Base-by-base conservation (phyloP, 495 filamentous ascomycete species). In the Aspergillus campestris region DNA sequence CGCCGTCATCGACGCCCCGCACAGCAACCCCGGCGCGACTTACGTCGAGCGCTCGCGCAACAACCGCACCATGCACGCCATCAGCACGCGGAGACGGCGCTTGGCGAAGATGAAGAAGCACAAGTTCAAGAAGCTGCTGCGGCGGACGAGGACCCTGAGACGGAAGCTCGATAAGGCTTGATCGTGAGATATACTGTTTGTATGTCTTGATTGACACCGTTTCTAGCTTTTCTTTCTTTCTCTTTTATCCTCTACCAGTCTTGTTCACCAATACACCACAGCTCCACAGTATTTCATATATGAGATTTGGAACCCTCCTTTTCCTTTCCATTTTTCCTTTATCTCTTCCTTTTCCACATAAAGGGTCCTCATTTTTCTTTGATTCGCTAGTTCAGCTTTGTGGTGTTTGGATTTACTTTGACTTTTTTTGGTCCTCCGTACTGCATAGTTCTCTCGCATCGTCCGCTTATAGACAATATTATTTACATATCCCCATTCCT, bases 71-170 rank as follows among this genome's bases (percentile, higher is more conserved):
- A 70, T 73, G 73, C 67, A 78, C 28, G 71, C 82, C 12, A 85
- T 99, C 55, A 92, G 86, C 64, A 92, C 95, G 47, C 84, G 81
- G 67, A 75, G 94, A 66, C 84, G 89, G 50, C 75, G 89, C 57
- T 88, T 86, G 69, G 69, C 90, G 61, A 95, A 91, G 80, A 98
- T 98, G 90, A 98, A 98, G 87, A 98, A 97, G 77, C 90, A 97
- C 73, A 98, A 98, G 80, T 94, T 94, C 65, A 97, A 95, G 91
- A 97, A 97, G 80, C 74, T 99, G 49, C 86, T 94, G 85, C 83
- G 79, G 73, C 76, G 80, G 67, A 99, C 94, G 56, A 79, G 91
- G 59, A 94, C 87, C 59, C 58, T 88, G 73, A 82, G 94, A 62
- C 81, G 89, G 56, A 92, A 86, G 70, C 72, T 94, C 58, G 92